phyloP scores from a whole-genome alignment of 352 stramenopile genomes.

The Blastocystis sp. region DNA sequence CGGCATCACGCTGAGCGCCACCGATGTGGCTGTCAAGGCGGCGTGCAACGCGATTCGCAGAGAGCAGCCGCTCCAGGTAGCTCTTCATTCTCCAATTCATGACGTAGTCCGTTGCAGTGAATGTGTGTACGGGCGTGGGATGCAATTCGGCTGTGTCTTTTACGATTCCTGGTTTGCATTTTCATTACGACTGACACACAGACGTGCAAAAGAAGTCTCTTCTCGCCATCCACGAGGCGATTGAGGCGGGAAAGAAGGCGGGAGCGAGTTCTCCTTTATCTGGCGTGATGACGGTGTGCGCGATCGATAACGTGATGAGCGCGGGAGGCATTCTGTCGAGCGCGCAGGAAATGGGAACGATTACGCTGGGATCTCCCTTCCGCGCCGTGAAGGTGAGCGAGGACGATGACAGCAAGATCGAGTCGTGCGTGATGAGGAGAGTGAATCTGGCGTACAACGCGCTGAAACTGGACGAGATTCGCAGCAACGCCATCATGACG shows the following conservation, averaged over 20 bases:
- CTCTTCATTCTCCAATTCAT: not conserved
- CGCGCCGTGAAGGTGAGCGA: slow-evolving; percentile 18
- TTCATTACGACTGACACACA: not conserved
- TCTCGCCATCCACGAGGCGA: slow-evolving; percentile 44
- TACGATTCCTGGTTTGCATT: not conserved
- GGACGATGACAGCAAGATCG: slow-evolving; percentile 1
- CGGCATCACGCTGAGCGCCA: not conserved
- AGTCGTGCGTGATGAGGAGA: not conserved
- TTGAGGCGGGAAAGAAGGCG: not conserved
- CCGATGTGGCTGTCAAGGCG: slow-evolving; percentile 50
- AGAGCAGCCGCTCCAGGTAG: not conserved
- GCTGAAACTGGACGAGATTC: slow-evolving; percentile 23
- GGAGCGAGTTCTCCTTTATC: not conserved
- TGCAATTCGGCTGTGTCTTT: not conserved
- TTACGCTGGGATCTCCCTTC: slow-evolving; percentile 28
- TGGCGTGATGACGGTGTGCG: slow-evolving; percentile 16
- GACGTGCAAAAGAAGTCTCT: slow-evolving; percentile 35
- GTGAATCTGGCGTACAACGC: slow-evolving; percentile 38
- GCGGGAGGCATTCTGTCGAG: slow-evolving; percentile 34
- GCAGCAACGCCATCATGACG: not conserved
- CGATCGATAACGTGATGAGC: slow-evolving; percentile 17
- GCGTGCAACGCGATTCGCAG: slow-evolving; percentile 8
- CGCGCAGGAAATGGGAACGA: slow-evolving; percentile 20
- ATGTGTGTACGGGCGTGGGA: not conserved
- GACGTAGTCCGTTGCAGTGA: slow-evolving; percentile 33